Percentiles rank a stretch among this genome's conserved stretches.
These are phyloP conservation scores for Fusarium globosum DNA, from an alignment of 2,329 filamentous ascomycete genomes.

Conservation along the genomic window DNA sequence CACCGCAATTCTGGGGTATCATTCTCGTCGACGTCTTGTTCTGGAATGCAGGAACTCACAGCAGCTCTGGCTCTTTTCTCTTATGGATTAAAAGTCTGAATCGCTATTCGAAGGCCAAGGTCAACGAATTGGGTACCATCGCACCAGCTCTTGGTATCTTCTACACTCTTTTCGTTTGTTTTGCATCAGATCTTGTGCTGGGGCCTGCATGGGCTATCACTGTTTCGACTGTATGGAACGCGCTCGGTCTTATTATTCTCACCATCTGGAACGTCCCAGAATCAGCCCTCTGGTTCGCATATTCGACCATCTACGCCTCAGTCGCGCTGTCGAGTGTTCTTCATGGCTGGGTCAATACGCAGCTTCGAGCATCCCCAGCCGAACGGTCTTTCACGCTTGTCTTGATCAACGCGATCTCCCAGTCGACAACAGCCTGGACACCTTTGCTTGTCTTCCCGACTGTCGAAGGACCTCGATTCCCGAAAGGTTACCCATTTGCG, in stretches of 20 bases:
- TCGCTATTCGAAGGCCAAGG: slow-evolving; percentile 56
- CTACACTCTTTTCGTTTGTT: slow-evolving; percentile 64
- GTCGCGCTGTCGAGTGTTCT: slow-evolving; percentile 65
- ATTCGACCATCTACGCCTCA: slow-evolving; percentile 61
- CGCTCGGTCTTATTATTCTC: slow-evolving; percentile 64
- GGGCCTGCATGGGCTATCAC: slow-evolving; percentile 68
- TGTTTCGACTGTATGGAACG: slow-evolving; percentile 61
- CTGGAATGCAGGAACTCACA: slow-evolving; percentile 64
- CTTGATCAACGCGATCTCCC: slow-evolving; percentile 63
- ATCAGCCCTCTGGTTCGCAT: slow-evolving; percentile 40
- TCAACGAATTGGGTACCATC: slow-evolving; percentile 65
- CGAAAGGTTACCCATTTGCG: slow-evolving; percentile 55
- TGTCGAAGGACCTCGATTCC: slow-evolving; percentile 55
- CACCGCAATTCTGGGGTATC: slow-evolving; percentile 62
- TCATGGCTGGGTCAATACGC: slow-evolving; percentile 66
- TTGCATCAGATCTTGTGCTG: slow-evolving; percentile 63
- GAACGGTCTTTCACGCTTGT: slow-evolving; percentile 63
- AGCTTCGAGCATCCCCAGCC: slow-evolving; percentile 57
- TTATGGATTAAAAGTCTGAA: slow-evolving; percentile 68
- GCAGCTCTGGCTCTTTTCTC: slow-evolving; percentile 61
- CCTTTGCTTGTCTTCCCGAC: slow-evolving; percentile 62
- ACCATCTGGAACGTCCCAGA: slow-evolving; percentile 68
- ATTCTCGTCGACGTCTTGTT: slow-evolving; percentile 65
- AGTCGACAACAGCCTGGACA: slow-evolving; percentile 68
- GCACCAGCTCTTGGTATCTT: slow-evolving; percentile 67